Evolutionary conservation across 2,329 filamentous ascomycete genomes (phyloP).

Genomic region (Cephalotrichum gorgonifer): DNA sequence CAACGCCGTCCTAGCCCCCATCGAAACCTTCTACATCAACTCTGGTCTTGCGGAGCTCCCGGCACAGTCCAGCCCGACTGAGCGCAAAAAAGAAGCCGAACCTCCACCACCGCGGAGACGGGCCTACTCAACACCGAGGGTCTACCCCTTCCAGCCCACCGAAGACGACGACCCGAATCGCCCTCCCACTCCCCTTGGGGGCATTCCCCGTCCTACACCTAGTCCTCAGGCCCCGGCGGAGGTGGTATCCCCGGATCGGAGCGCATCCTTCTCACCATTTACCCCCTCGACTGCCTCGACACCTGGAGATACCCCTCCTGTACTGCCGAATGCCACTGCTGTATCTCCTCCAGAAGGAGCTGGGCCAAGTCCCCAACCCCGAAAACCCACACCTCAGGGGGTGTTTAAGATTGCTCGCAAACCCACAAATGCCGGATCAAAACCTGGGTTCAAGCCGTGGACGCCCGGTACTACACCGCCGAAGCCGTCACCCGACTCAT

Average conservation of each 20-base stretch:
- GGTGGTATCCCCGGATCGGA: neutral
- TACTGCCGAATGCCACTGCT: neutral
- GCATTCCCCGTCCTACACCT: neutral
- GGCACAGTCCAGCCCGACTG: constrained; percentile 15
- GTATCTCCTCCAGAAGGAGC: neutral
- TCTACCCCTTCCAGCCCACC: constrained; percentile 10
- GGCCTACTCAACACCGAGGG: constrained; percentile 3
- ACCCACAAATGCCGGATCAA: constrained; percentile 2
- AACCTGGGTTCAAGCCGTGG: constrained; percentile 4
- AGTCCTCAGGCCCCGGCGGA: neutral
- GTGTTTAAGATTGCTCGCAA: constrained; percentile 3
- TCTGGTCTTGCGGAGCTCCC: constrained; percentile 27
- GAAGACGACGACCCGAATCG: constrained; percentile 4
- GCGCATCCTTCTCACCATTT: neutral
- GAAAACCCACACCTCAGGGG: neutral
- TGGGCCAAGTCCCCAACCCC: too few species aligned
- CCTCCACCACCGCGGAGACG: constrained; percentile 9
- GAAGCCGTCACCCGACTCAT: neutral
- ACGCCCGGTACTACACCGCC: neutral
- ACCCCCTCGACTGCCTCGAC: neutral
- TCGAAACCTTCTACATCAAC: constrained; percentile 13
- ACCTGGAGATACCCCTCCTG: neutral
- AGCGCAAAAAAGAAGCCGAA: constrained; percentile 13
- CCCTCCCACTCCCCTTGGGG: constrained; percentile 2
- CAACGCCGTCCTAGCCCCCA: constrained; percentile 23